Evolutionary conservation across 441 rosid genomes (phyloP), one percentile per base, ranked within the genome.

Genomic region (Isatis lusitanica): DNA sequence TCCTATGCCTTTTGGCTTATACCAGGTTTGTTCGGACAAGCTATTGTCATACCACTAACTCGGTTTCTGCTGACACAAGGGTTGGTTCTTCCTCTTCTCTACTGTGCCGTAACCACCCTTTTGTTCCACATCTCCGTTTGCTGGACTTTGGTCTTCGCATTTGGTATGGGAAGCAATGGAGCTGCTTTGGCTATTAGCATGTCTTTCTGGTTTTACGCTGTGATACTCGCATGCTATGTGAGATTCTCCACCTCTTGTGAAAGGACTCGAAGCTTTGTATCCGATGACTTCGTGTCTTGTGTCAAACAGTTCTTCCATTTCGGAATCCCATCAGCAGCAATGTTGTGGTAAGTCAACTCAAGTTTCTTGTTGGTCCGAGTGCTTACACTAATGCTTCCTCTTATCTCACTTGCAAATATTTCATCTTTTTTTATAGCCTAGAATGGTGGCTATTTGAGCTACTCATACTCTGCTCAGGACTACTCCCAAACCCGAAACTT

Each of bases 361-460:
- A 16, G 16, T 57, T 62, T 53, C 70, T 61, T 61, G 36, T 26
- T 36, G 24, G 15, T 36, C 48, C 6, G 13, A 33, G 33, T 26
- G 26, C 16, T 26, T 51, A 31, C 13, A 56, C 12, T n/a, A 31
- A 56, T 73, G 66, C 60, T 38, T 58, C 47, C 43, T 31, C 33
- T 61, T 40, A 42, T 42, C 39, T 33, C 5, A 9, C 1, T 60
- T 74, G 12, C 21, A 21, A 28, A 2, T 17, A 17, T 57, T 35
- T 1, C 8, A 7, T 74, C 2, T 68, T 42, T 6, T 58, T 38
- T 42, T 63, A 78, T 74, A 93, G 97, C 84, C 86, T 93, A 21
- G 91, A 91, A 74, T 91, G 93, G 92, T 91, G 96, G 97, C 84
- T 96, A 42, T 93, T 77, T 74, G 94, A 91, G 83, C 72, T 87